Percentiles rank a stretch among this genome's conserved stretches.
These are phyloP conservation scores for Withania somnifera DNA, from an alignment of 305 asterid species.

Conservation along the genomic window DNA sequence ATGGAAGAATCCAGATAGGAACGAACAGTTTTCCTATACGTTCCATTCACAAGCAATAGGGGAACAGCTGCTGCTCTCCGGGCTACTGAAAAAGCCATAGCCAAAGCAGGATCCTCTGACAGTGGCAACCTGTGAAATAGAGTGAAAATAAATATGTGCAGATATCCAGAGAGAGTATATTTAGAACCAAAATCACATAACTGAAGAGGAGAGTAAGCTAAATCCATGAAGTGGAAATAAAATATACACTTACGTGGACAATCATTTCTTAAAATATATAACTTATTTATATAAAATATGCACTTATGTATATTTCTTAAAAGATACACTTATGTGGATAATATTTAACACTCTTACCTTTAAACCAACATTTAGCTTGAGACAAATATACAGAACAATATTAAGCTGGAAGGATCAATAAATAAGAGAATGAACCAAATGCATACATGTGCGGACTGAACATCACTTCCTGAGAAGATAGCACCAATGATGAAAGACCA, in stretches of 20 bases:
- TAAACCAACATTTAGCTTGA: neutral
- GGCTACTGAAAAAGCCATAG: slow-evolving; percentile 96
- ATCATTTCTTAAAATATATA: neutral
- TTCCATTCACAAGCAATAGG: slow-evolving; percentile 85
- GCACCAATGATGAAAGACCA: slow-evolving; percentile 69
- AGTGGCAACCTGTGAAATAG: slow-evolving; percentile 55
- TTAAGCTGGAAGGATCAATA: neutral
- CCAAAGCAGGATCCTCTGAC: slow-evolving; percentile 93
- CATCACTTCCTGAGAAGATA: slow-evolving; percentile 83
- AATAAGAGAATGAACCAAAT: slow-evolving; percentile 9
- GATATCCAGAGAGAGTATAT: slow-evolving; percentile 5
- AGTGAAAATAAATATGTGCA: slow-evolving; percentile 10
- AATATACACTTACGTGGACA: neutral
- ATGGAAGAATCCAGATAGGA: slow-evolving; percentile 91
- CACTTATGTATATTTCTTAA: no score
- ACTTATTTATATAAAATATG: no score
- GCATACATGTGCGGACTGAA: slow-evolving; percentile 75
- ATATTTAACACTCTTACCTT: neutral
- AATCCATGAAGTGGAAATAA: neutral
- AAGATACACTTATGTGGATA: neutral
- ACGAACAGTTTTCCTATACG: slow-evolving; percentile 84
- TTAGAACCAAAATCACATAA: neutral
- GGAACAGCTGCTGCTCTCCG: slow-evolving; percentile 97
- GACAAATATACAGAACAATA: neutral
- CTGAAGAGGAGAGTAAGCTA: neutral